Percentiles rank a stretch among this genome's conserved stretches.
Evolutionary conservation across 2,329 filamentous ascomycete genomes (phyloP).

Genomic region (Cercospora sp.): DNA sequence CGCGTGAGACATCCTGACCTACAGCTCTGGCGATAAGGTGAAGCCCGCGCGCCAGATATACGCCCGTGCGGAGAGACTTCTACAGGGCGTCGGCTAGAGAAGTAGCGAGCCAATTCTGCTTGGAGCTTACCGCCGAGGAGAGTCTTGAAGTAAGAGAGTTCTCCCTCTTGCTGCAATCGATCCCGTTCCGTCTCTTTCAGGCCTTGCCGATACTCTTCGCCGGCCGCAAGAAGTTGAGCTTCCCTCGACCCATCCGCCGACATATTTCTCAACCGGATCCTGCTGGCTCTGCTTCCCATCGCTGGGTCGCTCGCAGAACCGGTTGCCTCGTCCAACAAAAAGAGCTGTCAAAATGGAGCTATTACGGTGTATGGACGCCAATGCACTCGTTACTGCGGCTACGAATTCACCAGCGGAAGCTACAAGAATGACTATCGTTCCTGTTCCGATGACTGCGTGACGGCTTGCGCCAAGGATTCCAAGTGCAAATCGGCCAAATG

Average conservation of each 20-base stretch:
- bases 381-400: constrained; percentile 7
- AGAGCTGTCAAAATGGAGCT: not conserved
- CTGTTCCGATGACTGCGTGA: not conserved
- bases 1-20: not conserved
- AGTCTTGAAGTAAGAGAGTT: not conserved
- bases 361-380: not conserved
- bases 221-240: not conserved
- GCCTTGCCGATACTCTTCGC: not conserved
- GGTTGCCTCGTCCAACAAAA: not conserved
- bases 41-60: not conserved
- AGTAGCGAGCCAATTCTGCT: not conserved
- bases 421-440: constrained; percentile 11
- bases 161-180: not conserved
- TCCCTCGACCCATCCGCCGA: not conserved
- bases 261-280: not conserved
- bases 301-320: constrained; percentile 2
- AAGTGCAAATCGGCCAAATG: not conserved
- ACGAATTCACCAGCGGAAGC: constrained; percentile 13
- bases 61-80: not conserved
- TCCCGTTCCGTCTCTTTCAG: not conserved
- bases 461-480: constrained; percentile 3
- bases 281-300: constrained; percentile 1
- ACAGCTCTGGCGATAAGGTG: not conserved
- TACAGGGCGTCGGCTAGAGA: not conserved
- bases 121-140: not conserved